These are phyloP conservation scores for Aureobasidium zeae DNA, from an alignment of 2,329 filamentous ascomycete species.

Conservation along the genomic window DNA sequence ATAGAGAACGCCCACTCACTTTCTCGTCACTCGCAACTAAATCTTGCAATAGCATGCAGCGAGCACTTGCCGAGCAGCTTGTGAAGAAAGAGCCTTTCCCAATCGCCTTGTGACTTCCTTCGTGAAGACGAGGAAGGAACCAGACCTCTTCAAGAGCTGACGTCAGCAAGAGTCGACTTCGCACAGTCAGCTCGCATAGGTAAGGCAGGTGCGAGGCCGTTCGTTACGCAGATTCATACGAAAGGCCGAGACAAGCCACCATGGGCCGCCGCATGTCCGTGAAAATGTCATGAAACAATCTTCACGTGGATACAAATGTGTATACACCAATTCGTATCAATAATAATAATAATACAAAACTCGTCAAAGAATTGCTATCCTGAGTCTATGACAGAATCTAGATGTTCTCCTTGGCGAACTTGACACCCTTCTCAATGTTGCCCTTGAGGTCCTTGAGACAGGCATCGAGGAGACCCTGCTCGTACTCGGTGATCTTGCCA, in stretches of 20 bases:
- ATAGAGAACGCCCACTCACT: neutral
- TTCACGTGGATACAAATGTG: constrained; percentile 5
- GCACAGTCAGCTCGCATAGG: constrained; percentile 5
- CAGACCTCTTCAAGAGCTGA: neutral
- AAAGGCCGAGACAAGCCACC: too few relatives aligned
- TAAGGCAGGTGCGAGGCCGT: too few relatives aligned
- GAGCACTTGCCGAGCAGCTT: too few relatives aligned
- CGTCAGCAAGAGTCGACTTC: neutral
- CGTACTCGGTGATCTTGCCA: constrained; percentile 72
- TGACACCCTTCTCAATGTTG: constrained; percentile 87
- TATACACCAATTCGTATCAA: constrained; percentile 12
- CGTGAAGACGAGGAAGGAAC: neutral
- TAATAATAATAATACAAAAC: constrained; percentile 1
- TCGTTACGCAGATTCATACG: too few relatives aligned
- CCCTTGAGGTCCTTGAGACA: constrained; percentile 76
- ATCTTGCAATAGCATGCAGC: too few relatives aligned
- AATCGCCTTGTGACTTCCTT: too few relatives aligned
- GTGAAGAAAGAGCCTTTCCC: too few relatives aligned
- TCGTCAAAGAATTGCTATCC: too few relatives aligned
- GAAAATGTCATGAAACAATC: too few relatives aligned
- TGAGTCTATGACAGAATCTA: constrained; percentile 25
- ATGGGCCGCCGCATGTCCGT: constrained; percentile 3
- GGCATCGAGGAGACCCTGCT: constrained; percentile 83
- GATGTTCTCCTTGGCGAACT: constrained; percentile 54
- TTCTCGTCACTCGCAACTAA: too few relatives aligned